A percentile compares a stretch with the other conserved stretches of the same genome.
phyloP scores from a whole-genome alignment of 2,329 filamentous ascomycete genomes.

The Hansfordia pulvinata region DNA sequence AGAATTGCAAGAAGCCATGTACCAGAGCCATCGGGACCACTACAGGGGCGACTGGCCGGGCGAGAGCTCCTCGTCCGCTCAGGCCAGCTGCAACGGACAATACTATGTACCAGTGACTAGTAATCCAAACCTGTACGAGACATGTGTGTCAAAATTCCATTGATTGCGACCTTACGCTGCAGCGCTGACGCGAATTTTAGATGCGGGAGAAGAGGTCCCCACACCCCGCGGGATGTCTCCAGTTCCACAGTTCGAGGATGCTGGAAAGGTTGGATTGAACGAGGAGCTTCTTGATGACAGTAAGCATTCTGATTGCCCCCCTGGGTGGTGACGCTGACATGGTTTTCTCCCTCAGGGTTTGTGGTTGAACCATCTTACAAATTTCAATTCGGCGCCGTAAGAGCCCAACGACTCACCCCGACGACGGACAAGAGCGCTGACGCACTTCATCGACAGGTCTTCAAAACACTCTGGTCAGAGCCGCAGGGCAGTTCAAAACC shows the following conservation, averaged over 20 bases:
- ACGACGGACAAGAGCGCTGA: slow-evolving; percentile 1
- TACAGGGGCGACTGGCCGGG: too few relatives aligned
- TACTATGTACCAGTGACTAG: too few relatives aligned
- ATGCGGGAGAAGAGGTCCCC: not conserved
- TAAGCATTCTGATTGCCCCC: not conserved
- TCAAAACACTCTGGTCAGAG: slow-evolving; percentile 42
- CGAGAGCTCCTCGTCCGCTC: too few relatives aligned
- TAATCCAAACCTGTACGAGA: too few relatives aligned
- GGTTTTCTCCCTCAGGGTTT: not conserved
- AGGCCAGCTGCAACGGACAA: too few relatives aligned
- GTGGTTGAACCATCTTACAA: slow-evolving; percentile 5
- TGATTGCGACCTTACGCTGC: too few relatives aligned
- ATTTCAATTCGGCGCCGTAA: slow-evolving; percentile 16
- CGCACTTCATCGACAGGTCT: slow-evolving; percentile 27
- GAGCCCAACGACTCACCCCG: not conserved
- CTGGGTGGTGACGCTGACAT: too few relatives aligned
- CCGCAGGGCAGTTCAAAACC: slow-evolving; percentile 22
- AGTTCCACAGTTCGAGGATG: not conserved
- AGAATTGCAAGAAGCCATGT: too few relatives aligned
- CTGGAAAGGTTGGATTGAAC: too few relatives aligned
- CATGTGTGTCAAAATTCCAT: too few relatives aligned
- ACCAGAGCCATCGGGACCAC: too few relatives aligned
- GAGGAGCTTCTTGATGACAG: not conserved
- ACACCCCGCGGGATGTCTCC: not conserved
- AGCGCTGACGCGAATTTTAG: not conserved